These are phyloP conservation scores for Penicillium paneum DNA, from an alignment of 2,329 filamentous ascomycete genomes.

Conservation along the genomic window DNA sequence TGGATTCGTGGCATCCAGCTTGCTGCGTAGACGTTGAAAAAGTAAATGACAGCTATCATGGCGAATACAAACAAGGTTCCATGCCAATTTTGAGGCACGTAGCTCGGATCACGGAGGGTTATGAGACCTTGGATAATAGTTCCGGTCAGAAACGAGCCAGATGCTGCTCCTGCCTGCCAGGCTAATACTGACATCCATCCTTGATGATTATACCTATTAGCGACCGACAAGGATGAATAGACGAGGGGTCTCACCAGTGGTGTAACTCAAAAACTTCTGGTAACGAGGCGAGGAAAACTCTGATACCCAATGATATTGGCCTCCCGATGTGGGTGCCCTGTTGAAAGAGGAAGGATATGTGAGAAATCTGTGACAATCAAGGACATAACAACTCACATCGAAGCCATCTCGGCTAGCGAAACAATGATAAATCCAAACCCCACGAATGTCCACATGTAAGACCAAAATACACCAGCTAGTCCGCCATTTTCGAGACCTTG, in stretches of 20 bases:
- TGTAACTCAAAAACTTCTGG: constrained; percentile 55
- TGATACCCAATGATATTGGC: constrained; percentile 42
- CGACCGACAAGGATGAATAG: no score
- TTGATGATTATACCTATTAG: no score
- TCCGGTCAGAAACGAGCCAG: constrained; percentile 38
- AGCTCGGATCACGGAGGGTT: constrained; percentile 27
- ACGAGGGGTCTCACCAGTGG: constrained; percentile 33
- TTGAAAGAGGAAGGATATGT: no score
- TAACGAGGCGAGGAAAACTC: constrained; percentile 46
- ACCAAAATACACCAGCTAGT: constrained; percentile 24
- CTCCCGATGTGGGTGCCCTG: constrained; percentile 35
- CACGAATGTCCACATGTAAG: constrained; percentile 52
- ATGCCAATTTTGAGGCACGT: constrained; percentile 28
- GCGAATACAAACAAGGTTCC: constrained; percentile 51
- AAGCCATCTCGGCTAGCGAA: constrained; percentile 62
- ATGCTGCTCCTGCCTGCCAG: constrained; percentile 51
- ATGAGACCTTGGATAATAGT: constrained; percentile 38
- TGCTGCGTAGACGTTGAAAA: constrained; percentile 49
- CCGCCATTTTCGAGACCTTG: constrained; percentile 25
- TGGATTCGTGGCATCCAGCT: constrained; percentile 30
- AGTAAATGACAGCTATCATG: constrained; percentile 46
- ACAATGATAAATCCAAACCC: constrained; percentile 63
- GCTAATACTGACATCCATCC: constrained; percentile 50
- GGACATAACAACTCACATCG: constrained; percentile 26
- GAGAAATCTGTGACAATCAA: not conserved